Evolutionary conservation across 495 filamentous ascomycete genomes (phyloP).

Genomic region (Parachaetomium inaequale): DNA sequence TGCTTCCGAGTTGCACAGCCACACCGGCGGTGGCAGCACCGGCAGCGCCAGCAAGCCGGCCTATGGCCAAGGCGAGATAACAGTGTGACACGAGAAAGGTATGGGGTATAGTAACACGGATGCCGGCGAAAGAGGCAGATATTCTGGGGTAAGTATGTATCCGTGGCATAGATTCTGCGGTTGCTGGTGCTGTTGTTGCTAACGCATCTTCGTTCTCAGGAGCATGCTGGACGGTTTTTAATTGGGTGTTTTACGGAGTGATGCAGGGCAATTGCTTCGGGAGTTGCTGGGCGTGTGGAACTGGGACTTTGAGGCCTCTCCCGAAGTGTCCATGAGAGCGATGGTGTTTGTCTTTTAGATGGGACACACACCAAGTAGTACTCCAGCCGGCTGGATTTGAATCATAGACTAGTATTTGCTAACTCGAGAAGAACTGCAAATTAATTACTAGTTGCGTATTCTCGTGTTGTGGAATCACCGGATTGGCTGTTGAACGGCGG

Average conservation of each 20-base stretch:
- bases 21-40: not conserved
- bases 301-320: no score
- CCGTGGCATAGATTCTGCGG: not conserved
- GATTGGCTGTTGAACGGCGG: no score
- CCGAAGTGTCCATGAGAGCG: no score
- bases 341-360: no score
- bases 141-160: not conserved
- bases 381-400: no score
- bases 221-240: not conserved
- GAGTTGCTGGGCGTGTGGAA: no score
- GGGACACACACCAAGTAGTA: no score
- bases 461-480: no score
- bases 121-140: not conserved
- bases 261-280: not conserved
- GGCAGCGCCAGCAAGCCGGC: not conserved
- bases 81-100: not conserved
- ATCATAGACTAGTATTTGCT: no score
- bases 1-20: not conserved
- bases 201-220: not conserved
- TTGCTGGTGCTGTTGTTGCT: not conserved
- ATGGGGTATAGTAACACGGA: not conserved
- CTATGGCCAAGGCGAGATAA: not conserved
- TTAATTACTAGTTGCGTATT: no score
- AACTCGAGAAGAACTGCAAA: no score
- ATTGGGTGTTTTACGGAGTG: not conserved